These are phyloP conservation scores for Lentinus tigrinus DNA, from an alignment of 768 basidiomycete genomes.

Conservation along the genomic window DNA sequence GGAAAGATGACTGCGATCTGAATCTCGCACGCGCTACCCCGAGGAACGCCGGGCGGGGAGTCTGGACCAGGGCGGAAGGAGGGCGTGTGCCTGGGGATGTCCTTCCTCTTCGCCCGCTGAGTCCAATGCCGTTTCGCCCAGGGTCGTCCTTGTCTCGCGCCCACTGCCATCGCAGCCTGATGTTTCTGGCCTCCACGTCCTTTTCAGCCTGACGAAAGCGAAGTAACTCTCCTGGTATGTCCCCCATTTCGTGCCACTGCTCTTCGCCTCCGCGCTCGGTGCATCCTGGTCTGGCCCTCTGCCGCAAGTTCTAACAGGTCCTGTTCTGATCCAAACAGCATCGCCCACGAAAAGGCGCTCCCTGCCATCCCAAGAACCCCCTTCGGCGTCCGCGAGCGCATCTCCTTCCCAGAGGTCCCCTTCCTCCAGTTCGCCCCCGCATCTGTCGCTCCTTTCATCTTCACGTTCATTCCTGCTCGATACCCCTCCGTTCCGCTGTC, in stretches of 20 bases:
- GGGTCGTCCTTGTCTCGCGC: neutral
- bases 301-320: neutral
- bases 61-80: no score
- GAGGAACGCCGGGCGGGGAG: no score
- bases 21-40: no score
- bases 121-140: neutral
- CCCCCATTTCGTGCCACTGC: no score
- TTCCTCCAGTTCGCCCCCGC: constrained; percentile 1
- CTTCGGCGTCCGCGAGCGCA: neutral
- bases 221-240: no score
- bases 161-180: neutral
- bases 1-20: no score
- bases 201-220: neutral
- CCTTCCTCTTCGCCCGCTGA: no score
- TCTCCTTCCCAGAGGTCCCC: neutral
- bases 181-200: neutral
- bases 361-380: neutral
- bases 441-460: constrained; percentile 9
- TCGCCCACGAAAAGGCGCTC: neutral
- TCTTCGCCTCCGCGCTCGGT: no score
- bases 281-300: no score
- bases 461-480: constrained; percentile 13
- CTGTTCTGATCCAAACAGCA: constrained; percentile 14
- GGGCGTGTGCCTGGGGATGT: no score
- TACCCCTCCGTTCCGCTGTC: neutral